These are phyloP conservation scores for Russula lepida DNA, from an alignment of 768 basidiomycete species.

Conservation along the genomic window DNA sequence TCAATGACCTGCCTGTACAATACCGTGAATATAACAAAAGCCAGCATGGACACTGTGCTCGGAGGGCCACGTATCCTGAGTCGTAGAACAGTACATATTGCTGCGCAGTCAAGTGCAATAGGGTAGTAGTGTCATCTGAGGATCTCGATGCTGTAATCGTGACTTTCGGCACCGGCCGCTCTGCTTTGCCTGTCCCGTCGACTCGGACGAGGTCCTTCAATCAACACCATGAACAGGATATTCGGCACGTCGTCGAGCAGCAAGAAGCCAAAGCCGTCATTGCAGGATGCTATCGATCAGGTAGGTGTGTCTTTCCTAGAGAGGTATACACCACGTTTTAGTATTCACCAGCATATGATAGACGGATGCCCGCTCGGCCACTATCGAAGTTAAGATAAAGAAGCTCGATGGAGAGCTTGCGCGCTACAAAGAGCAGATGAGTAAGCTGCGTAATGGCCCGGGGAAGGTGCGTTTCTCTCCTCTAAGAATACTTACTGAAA, in stretches of 20 bases:
- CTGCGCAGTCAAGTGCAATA: neutral
- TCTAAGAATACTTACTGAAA: neutral
- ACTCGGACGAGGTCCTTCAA: neutral
- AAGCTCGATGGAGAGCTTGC: slow-evolving; percentile 91
- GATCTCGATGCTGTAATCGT: neutral
- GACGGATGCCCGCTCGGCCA: slow-evolving; percentile 82
- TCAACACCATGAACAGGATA: slow-evolving; percentile 67
- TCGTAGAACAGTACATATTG: neutral
- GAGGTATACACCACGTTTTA: neutral
- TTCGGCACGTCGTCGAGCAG: slow-evolving; percentile 67
- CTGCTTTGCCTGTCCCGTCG: neutral
- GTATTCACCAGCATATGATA: slow-evolving; percentile 26
- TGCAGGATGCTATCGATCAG: slow-evolving; percentile 90
- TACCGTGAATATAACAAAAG: neutral
- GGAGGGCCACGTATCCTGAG: neutral
- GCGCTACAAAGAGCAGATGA: slow-evolving; percentile 94
- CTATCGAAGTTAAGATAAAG: slow-evolving; percentile 93
- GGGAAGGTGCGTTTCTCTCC: slow-evolving; percentile 61
- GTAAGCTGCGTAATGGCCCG: slow-evolving; percentile 85
- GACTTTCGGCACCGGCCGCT: neutral
- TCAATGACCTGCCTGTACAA: too few species aligned
- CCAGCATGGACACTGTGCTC: neutral
- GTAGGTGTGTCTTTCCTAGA: slow-evolving; percentile 36
- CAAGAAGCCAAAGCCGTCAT: slow-evolving; percentile 77
- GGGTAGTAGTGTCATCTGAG: neutral